A percentile compares a stretch with the other conserved stretches of the same genome.
Evolutionary conservation across 2,329 filamentous ascomycete genomes (phyloP).

Genomic region (Sclerotinia sclerotiorum): DNA sequence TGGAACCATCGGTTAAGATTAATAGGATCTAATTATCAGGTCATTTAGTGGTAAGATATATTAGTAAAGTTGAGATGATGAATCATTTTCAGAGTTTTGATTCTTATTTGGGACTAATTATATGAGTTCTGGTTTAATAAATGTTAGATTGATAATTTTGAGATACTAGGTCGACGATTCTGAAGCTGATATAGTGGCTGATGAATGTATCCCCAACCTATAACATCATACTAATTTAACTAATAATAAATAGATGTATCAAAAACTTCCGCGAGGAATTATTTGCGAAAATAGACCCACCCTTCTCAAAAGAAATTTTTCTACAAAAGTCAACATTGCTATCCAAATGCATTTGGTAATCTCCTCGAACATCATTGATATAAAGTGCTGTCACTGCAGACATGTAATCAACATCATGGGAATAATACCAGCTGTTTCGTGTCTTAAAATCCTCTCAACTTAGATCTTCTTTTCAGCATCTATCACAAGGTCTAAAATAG

Average conservation of each 20-base stretch:
- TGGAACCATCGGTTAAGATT: slow-evolving; percentile 30
- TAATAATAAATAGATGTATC: too few relatives aligned
- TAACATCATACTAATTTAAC: background rate
- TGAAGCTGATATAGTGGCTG: slow-evolving; percentile 39
- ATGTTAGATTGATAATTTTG: slow-evolving; percentile 32
- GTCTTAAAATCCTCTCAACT: slow-evolving; percentile 10
- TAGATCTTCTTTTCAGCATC: too few relatives aligned
- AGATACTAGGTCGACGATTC: slow-evolving; percentile 37
- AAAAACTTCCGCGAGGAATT: too few relatives aligned
- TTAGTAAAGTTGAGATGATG: background rate
- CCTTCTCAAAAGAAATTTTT: too few relatives aligned
- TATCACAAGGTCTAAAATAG: too few relatives aligned
- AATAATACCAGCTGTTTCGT: slow-evolving; percentile 25
- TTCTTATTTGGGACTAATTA: slow-evolving; percentile 34
- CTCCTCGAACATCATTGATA: slow-evolving; percentile 23
- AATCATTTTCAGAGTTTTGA: slow-evolving; percentile 1
- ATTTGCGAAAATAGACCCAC: background rate
- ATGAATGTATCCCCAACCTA: slow-evolving; percentile 29
- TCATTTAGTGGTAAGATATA: slow-evolving; percentile 26
- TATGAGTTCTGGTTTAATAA: slow-evolving; percentile 32
- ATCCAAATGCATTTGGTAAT: background rate
- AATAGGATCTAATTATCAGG: too few relatives aligned
- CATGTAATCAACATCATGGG: slow-evolving; percentile 25
- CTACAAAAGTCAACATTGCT: background rate
- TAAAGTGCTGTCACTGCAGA: slow-evolving; percentile 30